A percentile compares a stretch with the other conserved stretches of the same genome.
These are phyloP conservation scores for Aspergillus caelatus DNA, from an alignment of 2,329 filamentous ascomycete genomes.

Conservation along the genomic window DNA sequence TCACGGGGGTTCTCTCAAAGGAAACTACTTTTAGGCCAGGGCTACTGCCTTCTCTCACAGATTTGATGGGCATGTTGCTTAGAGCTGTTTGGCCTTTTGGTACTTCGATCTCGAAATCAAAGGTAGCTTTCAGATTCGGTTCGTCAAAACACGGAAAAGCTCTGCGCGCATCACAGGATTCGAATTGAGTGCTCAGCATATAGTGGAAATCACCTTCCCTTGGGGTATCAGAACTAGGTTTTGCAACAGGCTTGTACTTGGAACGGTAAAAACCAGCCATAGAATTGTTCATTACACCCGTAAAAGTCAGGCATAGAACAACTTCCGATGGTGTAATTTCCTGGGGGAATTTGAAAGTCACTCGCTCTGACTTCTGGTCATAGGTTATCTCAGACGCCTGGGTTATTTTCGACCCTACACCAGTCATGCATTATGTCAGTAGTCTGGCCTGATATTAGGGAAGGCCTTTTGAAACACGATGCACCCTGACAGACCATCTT, in stretches of 20 bases:
- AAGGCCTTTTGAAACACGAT: neutral
- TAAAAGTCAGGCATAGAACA: constrained; percentile 72
- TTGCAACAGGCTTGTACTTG: constrained; percentile 81
- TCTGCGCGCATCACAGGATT: constrained; percentile 90
- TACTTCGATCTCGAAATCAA: constrained; percentile 90
- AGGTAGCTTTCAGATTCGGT: constrained; percentile 93
- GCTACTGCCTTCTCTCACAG: constrained; percentile 69
- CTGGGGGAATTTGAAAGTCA: constrained; percentile 74
- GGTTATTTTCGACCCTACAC: constrained; percentile 30
- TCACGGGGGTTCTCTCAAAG: constrained; percentile 82
- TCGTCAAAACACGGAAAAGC: constrained; percentile 99
- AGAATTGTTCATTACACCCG: constrained; percentile 81
- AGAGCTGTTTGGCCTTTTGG: constrained; percentile 85
- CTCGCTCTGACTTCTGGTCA: constrained; percentile 81
- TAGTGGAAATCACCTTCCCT: constrained; percentile 66
- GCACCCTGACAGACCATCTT: constrained; percentile 34
- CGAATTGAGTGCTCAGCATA: constrained; percentile 96
- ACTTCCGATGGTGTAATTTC: constrained; percentile 70
- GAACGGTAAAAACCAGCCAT: constrained; percentile 95
- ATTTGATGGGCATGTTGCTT: constrained; percentile 93
- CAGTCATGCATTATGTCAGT: neutral
- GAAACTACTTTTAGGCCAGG: constrained; percentile 65
- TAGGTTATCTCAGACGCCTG: constrained; percentile 72
- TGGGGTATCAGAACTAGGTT: constrained; percentile 75
- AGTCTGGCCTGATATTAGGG: neutral